Conservation (phyloP, 768 basidiomycete species). For the Mycena amicta region DNA sequence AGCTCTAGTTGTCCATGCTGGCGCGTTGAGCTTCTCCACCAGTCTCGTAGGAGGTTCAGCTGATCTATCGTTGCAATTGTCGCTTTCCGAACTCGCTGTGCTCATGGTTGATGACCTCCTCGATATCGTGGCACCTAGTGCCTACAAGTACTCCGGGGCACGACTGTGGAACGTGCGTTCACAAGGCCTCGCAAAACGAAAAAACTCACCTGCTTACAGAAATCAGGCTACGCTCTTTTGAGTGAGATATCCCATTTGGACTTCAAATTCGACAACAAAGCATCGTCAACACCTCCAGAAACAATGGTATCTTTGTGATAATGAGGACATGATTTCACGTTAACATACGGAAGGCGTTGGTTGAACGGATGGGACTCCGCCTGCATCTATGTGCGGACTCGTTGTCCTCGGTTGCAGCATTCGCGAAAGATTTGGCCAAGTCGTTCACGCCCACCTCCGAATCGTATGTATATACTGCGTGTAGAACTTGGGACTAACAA, state of each 20-base stretch:
- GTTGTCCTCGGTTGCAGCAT: constrained; percentile 55
- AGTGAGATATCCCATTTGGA: constrained; percentile 58
- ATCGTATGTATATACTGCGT: constrained; percentile 23
- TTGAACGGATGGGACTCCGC: constrained; percentile 55
- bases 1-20: constrained; percentile 66
- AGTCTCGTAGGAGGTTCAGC: constrained; percentile 70
- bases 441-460: constrained; percentile 40
- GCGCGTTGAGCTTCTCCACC: constrained; percentile 68
- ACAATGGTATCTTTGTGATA: constrained; percentile 35
- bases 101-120: constrained; percentile 58
- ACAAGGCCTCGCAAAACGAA: too few species aligned
- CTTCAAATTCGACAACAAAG: constrained; percentile 40
- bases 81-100: constrained; percentile 50
- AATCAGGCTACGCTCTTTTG: constrained; percentile 69
- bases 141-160: constrained; percentile 35
- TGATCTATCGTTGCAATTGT: constrained; percentile 53
- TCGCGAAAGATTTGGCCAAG: constrained; percentile 55
- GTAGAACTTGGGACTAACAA: too few species aligned
- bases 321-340: neutral
- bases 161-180: constrained; percentile 68
- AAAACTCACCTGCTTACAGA: constrained; percentile 38
- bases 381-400: constrained; percentile 83
- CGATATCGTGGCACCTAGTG: constrained; percentile 27
- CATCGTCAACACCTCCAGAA: constrained; percentile 32
- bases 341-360: constrained; percentile 46